Conservation (phyloP, 2,329 filamentous ascomycete genomes). For the Pseudogymnoascus sp. region DNA sequence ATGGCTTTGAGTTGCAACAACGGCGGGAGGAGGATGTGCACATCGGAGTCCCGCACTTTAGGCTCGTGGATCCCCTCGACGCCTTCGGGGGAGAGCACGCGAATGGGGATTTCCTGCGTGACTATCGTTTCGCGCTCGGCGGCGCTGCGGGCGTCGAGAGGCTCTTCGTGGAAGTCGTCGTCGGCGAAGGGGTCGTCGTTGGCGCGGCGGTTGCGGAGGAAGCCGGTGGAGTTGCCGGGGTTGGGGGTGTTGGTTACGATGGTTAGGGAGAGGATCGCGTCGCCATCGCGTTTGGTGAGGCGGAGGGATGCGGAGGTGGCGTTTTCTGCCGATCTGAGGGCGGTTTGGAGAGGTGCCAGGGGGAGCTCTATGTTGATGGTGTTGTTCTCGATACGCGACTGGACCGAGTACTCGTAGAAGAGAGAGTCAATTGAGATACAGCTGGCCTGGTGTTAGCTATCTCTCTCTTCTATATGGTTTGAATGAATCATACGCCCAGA, state of each 20-base stretch:
- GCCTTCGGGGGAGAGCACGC: constrained; percentile 71
- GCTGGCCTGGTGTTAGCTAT: constrained; percentile 28
- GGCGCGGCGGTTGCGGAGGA: constrained; percentile 24
- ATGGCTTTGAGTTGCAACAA: constrained; percentile 86
- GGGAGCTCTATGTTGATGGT: constrained; percentile 96
- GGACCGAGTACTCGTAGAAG: constrained; percentile 76
- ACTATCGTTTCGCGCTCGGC: constrained; percentile 83
- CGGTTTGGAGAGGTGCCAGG: constrained; percentile 76
- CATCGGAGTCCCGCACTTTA: constrained; percentile 80
- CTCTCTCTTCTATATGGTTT: constrained; percentile 3
- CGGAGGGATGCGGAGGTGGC: constrained; percentile 76
- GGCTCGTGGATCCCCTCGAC: constrained; percentile 96
- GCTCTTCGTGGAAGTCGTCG: constrained; percentile 39
- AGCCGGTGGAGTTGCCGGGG: constrained; percentile 31
- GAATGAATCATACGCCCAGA: constrained; percentile 63
- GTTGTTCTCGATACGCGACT: constrained; percentile 74
- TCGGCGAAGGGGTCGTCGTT: constrained; percentile 35
- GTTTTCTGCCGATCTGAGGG: constrained; percentile 80
- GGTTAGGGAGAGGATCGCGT: constrained; percentile 82
- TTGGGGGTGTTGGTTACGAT: constrained; percentile 67
- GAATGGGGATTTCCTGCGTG: constrained; percentile 92
- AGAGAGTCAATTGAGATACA: constrained; percentile 68
- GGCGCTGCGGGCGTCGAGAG: constrained; percentile 47
- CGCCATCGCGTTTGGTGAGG: constrained; percentile 83
- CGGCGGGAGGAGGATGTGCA: constrained; percentile 84